Base-by-base conservation (phyloP, 495 filamentous ascomycete species). In the Neurospora sp. region DNA sequence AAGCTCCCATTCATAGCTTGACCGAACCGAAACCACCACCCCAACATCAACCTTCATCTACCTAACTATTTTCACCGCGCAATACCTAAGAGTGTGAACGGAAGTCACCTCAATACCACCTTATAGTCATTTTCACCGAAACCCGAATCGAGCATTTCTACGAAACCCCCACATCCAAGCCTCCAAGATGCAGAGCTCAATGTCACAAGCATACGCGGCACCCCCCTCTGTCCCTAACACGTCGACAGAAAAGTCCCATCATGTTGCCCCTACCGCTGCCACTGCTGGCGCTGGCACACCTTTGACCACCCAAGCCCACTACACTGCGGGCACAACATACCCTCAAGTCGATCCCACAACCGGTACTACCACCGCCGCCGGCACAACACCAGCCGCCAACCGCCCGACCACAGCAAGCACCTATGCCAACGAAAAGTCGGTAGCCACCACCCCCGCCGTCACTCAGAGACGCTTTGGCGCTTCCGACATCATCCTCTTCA, bases 401-500 rank as follows among this genome's bases (percentile, higher is more conserved):
- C 48, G 48, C 2, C 48, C 48, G 12, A 59, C 20, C 10, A 59
- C 48, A 27, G 48, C 48, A 59, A 59, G 48, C 48, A 59, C 48
- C 48, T 59, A 59, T 59, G 48, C 22, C 48, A 31, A 59, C 48
- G 48, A 59, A 59, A 59, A 59, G 22, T 59, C 22, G 22, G 48
- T 59, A 59, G 48, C 35, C 37, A 41, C 31, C 40, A 35, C 38
- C 31, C n/a, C 40, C 40, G 65, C 69, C 27, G 20, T 14, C 10
- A 16, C 40, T 35, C 18, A 73, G 45, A 35, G 20, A 73, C 72
- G 61, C 69, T 45, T 73, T 45, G 40, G 69, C 40, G 10, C 65
- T 68, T 35, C 41, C 74, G 41, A 70, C 44, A 40, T 75, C 16
- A 27, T 75, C 61, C 75, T 78, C 65, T 75, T 75, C 72, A 40